These are phyloP conservation scores for Geranium rotundifolium DNA, from an alignment of 345 rosid genomes.

Conservation along the genomic window DNA sequence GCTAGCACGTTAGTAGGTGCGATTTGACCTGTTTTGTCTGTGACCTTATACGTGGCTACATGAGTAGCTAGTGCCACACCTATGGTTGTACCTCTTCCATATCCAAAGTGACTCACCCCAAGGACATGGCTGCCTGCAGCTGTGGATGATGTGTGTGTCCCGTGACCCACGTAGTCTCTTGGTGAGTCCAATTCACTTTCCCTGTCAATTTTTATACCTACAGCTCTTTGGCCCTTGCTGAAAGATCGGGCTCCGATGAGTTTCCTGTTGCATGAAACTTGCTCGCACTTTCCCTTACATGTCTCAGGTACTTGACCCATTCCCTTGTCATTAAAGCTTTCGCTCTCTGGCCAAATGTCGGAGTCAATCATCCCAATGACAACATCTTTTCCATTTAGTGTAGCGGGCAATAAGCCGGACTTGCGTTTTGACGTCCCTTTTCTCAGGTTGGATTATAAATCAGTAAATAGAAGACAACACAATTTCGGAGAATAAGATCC, in stretches of 20 bases:
- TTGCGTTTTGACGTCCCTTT: too few species aligned
- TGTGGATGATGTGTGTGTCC: constrained; percentile 29
- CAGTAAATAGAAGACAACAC: too few species aligned
- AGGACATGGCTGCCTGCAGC: constrained; percentile 22
- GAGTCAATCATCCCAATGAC: constrained; percentile 29
- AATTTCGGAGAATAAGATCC: too few species aligned
- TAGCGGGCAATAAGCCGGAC: constrained; percentile 22
- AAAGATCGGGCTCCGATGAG: constrained; percentile 29
- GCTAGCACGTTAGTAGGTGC: constrained; percentile 47
- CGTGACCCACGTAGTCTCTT: constrained; percentile 25
- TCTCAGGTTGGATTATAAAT: too few species aligned
- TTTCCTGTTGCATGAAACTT: constrained; percentile 28
- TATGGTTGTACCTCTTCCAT: constrained; percentile 22
- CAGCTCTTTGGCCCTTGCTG: constrained; percentile 20
- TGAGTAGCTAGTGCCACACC: constrained; percentile 35
- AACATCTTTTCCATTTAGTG: constrained; percentile 18
- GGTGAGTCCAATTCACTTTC: constrained; percentile 18
- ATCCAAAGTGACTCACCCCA: constrained; percentile 22
- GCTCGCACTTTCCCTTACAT: constrained; percentile 33
- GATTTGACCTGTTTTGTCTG: constrained; percentile 8
- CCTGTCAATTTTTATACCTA: constrained; percentile 15
- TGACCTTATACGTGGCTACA: constrained; percentile 26
- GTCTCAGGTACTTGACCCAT: constrained; percentile 16
- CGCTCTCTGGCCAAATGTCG: constrained; percentile 27
- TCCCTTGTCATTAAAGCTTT: constrained; percentile 21